Base-by-base conservation (phyloP, 495 filamentous ascomycete genomes). In the Apodospora peruviana region DNA sequence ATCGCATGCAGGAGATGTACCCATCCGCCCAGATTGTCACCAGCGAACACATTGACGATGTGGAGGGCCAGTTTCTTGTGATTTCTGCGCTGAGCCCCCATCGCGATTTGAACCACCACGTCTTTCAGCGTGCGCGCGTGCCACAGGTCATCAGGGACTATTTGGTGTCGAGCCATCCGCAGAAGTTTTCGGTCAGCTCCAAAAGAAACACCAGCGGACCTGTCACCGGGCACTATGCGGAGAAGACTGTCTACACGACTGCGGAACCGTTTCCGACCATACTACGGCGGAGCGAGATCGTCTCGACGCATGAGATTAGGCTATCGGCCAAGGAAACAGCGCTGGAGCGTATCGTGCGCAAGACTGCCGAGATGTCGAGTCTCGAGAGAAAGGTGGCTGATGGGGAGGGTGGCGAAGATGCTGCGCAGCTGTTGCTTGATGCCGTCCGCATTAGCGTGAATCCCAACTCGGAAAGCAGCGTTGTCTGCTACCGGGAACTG, bases 181-280 rank as follows among this genome's bases (percentile, higher is more conserved):
- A 80, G 34, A 69, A 73, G 21, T 96, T 96, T 62, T 85, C 86
- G 1, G 74, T 84, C 4, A 88, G 85, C 3, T 81, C 81, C 2
- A 80, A 80, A 50, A 73, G 88, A 24, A 79, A 81, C 57, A 82
- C 81, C 14, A 74, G 67, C 40, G 82, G 85, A 40, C 76, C 79
- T 2, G 78, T 84, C 21, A 68, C 79, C 20, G 79, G 82, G 48
- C 85, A 90, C 60, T 88, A 77, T 59, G 84, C 88, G 0, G 90
- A 97, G 67, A 96, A 96, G 71, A 80, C 82, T 0, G 70, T 97
- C 2, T 96, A 89, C 64, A 87, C 80, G 3, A 90, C 89, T 7
- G 83, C 83, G 0, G 90, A 96, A 53, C 57, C 85, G 0, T 97
- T 98, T 69, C 94, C 93, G 5, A 96, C 90, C 8, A 93, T 98